phyloP scores from a whole-genome alignment of 2,329 filamentous ascomycete species.

The Aureobasidium subglaciale region DNA sequence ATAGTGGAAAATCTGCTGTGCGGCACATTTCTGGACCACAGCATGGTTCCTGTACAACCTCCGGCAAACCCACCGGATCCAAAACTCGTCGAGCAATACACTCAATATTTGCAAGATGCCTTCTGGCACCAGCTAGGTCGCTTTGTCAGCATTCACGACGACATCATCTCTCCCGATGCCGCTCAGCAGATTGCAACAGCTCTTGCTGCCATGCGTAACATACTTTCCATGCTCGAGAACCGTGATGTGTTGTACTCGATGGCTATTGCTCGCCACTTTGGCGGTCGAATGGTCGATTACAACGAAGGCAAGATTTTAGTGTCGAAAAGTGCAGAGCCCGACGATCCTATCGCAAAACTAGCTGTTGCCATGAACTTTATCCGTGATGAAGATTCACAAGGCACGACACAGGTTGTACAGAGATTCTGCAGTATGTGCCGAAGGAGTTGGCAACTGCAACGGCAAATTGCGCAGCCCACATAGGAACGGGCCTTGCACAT shows the following conservation, averaged over 20 bases:
- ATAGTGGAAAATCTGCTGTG: slow-evolving; percentile 72
- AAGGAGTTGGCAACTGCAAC: slow-evolving; percentile 33
- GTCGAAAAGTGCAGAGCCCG: slow-evolving; percentile 27
- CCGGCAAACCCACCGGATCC: slow-evolving; percentile 24
- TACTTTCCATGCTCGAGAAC: slow-evolving; percentile 76
- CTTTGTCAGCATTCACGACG: slow-evolving; percentile 59
- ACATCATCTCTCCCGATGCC: slow-evolving; percentile 26
- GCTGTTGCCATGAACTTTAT: slow-evolving; percentile 43
- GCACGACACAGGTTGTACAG: slow-evolving; percentile 42
- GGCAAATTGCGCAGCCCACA: neutral
- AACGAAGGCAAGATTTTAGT: slow-evolving; percentile 23
- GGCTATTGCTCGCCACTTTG: slow-evolving; percentile 68
- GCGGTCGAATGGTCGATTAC: slow-evolving; percentile 49
- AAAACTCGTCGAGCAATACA: slow-evolving; percentile 16
- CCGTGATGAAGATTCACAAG: slow-evolving; percentile 38
- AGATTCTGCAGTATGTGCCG: slow-evolving; percentile 44
- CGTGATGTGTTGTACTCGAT: slow-evolving; percentile 87
- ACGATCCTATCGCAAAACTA: slow-evolving; percentile 37
- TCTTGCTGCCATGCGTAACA: slow-evolving; percentile 56
- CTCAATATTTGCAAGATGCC: slow-evolving; percentile 26
- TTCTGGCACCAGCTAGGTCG: slow-evolving; percentile 79
- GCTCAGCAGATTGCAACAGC: slow-evolving; percentile 26
- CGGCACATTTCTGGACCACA: slow-evolving; percentile 61
- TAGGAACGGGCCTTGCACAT: neutral
- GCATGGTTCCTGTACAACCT: slow-evolving; percentile 44